Evolutionary conservation across 2,329 filamentous ascomycete species (phyloP), one percentile per base, ranked within the genome.

Genomic region (Xylariaceae sp.): DNA sequence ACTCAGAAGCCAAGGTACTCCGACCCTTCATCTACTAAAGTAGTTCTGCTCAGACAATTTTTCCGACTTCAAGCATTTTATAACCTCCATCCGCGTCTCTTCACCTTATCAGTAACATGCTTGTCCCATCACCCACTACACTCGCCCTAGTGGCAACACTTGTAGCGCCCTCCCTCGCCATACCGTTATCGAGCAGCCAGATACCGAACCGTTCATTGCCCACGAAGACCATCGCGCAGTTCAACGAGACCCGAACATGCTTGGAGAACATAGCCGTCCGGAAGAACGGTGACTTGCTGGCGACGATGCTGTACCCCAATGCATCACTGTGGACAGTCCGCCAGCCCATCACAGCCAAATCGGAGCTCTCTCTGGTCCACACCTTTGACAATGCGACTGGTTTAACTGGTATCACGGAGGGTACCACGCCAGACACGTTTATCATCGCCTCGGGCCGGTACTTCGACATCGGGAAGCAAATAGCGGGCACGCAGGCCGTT

Each of bases 211-310:
- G n/a, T n/a, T n/a, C n/a, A n/a, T n/a, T 56, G 11, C 49, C 49
- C 21, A 43, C 43, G 11, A 55, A 35, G 26, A 44, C 26, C 13
- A 23, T 63, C 4, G 45, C 48, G 33, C 55, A 57, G 21, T 45
- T 58, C 32, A 46, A 36, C 3, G 15, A 57, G 13, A 39, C 43
- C 2, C 33, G 32, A 7, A 58, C 57, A 3, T 65, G 59, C 35
- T 44, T 68, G 21, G 69, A 72, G 53, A 71, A 70, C 52, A 58
- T 71, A 18, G 67, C 59, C 15, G 53, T 66, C 20, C 66, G 69
- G 26, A 18, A 44, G 27, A 65, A 66, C 36, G 67, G 67, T 27
- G 61, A 63, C 32, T 53, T 69, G 24, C 54, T 71, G 9, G 46
- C 68, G 23, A 71, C 69, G 2, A 57, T 66, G 20, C 52, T 69